Conservation (phyloP, 169 alveolate genomes). For the Eimeria necatrix region DNA sequence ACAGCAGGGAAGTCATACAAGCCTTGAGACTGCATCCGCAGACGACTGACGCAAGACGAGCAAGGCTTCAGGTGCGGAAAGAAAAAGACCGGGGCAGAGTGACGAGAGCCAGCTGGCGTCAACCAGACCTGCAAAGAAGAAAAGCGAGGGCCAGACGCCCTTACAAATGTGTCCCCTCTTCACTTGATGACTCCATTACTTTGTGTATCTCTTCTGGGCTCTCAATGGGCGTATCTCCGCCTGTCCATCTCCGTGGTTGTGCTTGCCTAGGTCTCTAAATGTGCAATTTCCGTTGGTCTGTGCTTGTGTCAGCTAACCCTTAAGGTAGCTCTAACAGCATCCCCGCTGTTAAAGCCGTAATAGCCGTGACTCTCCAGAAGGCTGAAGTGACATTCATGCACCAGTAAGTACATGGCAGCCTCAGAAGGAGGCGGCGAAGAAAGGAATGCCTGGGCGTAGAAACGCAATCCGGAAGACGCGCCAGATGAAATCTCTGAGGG, state of each 20-base stretch:
- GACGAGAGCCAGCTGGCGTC: slow-evolving; percentile 25
- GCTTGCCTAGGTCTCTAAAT: background rate
- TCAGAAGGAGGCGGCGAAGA: slow-evolving; percentile 75
- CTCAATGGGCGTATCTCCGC: background rate
- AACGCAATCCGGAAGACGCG: background rate
- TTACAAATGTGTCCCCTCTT: background rate
- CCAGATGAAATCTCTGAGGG: background rate
- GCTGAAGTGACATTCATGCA: slow-evolving; percentile 67
- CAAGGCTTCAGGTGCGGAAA: slow-evolving; percentile 73
- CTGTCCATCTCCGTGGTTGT: background rate
- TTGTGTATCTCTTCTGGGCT: background rate
- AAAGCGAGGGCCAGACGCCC: background rate
- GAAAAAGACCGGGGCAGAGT: slow-evolving; percentile 47
- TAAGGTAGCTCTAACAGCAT: slow-evolving; percentile 28
- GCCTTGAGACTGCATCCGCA: slow-evolving; percentile 73
- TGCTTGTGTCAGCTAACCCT: slow-evolving; percentile 17
- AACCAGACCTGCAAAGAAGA: slow-evolving; percentile 6
- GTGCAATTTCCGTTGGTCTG: background rate
- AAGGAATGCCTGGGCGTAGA: slow-evolving; percentile 10
- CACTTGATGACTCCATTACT: background rate
- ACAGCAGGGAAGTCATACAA: slow-evolving; percentile 71
- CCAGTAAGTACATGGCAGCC: slow-evolving; percentile 57
- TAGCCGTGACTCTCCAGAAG: slow-evolving; percentile 43
- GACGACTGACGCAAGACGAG: slow-evolving; percentile 59
- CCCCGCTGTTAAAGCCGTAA: slow-evolving; percentile 34